Evolutionary conservation across 2,329 filamentous ascomycete genomes (phyloP), one percentile per base, ranked within the genome.

Genomic region (Curvularia hawaiiensis): DNA sequence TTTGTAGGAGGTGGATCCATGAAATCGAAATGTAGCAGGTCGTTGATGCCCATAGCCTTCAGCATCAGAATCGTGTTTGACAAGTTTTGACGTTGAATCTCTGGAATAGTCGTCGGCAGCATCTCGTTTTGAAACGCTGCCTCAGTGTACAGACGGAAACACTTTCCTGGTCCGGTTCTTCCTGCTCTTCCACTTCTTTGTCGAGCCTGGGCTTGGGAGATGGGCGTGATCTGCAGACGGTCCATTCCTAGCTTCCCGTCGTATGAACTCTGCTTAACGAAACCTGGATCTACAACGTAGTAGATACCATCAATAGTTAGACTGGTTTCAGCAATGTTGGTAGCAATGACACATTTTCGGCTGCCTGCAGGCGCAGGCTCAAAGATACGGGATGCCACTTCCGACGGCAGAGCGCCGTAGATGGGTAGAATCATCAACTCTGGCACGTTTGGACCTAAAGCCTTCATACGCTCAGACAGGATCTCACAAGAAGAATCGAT

Each of bases 11-110:
- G 95, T 0, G 95, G 93, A 70, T 99, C 95, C 94, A 99, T 98
- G 70, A 99, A 99, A 78, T 98, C 94, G 70, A 99, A 99, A 72
- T 96, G 92, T 12, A 99, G 83, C 1, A 99, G 82, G 72, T 99
- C 95, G 72, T 99, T 98, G 77, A 99, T 98, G 3, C 96, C 95
- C 92, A 99, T 98, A 0, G 95, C 95, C 75, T 99, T 99, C 50
- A 99, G 85, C 90, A 97, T 97, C 46, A 99, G 84, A 75, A 99
- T 98, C 0, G 94, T 97, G 66, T 90, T 88, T 0, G 92, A 90
- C 52, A 99, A 74, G 69, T 99, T 99, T 75, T 97, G 92, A 1
- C 95, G 85, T 73, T 99, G 95, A 50, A 99, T 99, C 69, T 98
- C 95, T 0, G 95, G 95, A 30, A 98, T 96, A 0, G 92, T 93